Base-by-base conservation (phyloP, 1,284 basidiomycete genomes). In the Malassezia nana region DNA sequence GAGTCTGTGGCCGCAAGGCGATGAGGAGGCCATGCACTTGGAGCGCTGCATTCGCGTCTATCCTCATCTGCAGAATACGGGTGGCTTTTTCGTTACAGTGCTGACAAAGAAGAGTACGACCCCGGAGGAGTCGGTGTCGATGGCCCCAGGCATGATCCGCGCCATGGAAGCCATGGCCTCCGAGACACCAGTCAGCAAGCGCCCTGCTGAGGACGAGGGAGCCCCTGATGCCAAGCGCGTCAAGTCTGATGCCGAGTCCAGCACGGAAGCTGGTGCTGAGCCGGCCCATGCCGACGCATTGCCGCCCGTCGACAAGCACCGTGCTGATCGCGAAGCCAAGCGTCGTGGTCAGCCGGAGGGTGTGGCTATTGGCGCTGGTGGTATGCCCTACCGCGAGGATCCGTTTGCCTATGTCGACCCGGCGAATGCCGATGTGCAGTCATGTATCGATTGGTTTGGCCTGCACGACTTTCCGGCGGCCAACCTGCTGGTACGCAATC, bases 11-110 rank as follows among this genome's bases (percentile, higher is more conserved):
- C 66, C 69, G 8, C 56, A 65, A n/a, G 71, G 69, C 28, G 67
- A 69, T 39, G 71, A 72, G 52, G 64, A 60, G 29, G 50, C 58
- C 25, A 56, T 69, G 15, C 59, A 63, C 20, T 46, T 67, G 5
- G 57, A 67, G 49, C 59, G 62, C 52, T 72, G 69, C 52, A 69
- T 72, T 61, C 60, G 69, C 33, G 61, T 73, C 39, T 89, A 95
- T 68, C 91, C 94, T 3, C 91, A 98, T 74, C 77, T 94, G 39
- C 92, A 98, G 77, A 87, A 99, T 74, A 90, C 91, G 0, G 94
- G 94, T 10, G 94, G 89, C 0, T 99, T 99, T 78, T 99, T 95
- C 68, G 84, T 99, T 24, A 88, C 89, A 15, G 85, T 95, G 0
- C 77, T 99, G 30, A 82, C 89, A 66, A 80, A 79, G 66, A 58